phyloP scores from a whole-genome alignment of 805 yeast species.

The Schwanniomyces occidentalis region DNA sequence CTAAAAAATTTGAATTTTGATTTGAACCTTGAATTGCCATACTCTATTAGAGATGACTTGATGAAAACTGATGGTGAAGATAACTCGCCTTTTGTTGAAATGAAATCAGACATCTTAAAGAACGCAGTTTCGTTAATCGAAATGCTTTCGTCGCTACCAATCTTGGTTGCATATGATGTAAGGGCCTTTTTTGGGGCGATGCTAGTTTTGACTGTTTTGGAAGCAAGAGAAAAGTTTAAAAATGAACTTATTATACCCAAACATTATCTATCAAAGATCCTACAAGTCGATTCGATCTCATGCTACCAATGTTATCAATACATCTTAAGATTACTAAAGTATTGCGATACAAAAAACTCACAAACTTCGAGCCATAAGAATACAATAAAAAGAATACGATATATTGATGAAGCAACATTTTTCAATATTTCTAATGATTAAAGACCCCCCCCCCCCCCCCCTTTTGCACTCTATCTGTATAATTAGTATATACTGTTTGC shows the following conservation, averaged over 20 bases:
- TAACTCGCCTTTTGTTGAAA: conserved; percentile 13
- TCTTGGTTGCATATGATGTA: conserved; percentile 35
- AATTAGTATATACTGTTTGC: no score
- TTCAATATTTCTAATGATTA: conserved; percentile 13
- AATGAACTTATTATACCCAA: conserved; percentile 18
- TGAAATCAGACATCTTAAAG: conserved; percentile 18
- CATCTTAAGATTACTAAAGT: conserved; percentile 21
- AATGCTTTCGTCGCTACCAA: conserved; percentile 38
- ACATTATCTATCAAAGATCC: conserved; percentile 13
- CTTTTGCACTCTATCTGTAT: no score
- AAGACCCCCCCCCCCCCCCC: no score
- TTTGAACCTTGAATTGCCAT: conserved; percentile 39
- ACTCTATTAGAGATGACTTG: conserved; percentile 29
- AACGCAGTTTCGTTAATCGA: conserved; percentile 37
- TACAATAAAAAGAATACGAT: conserved; percentile 19
- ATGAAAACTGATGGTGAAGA: conserved; percentile 3
- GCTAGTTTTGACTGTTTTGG: conserved; percentile 21
- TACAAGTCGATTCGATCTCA: conserved; percentile 13
- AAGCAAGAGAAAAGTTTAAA: conserved; percentile 20
- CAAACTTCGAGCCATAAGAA: conserved; percentile 22
- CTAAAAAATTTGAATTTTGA: conserved; percentile 41
- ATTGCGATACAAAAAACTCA: conserved; percentile 21
- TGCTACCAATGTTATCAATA: conserved; percentile 29
- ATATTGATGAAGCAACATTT: conserved; percentile 16
- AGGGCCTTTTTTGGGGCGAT: conserved; percentile 32